Evolutionary conservation across 306 rosid species (phyloP), one percentile per base, ranked within the genome.

Genomic region (Mimosa pudica): DNA sequence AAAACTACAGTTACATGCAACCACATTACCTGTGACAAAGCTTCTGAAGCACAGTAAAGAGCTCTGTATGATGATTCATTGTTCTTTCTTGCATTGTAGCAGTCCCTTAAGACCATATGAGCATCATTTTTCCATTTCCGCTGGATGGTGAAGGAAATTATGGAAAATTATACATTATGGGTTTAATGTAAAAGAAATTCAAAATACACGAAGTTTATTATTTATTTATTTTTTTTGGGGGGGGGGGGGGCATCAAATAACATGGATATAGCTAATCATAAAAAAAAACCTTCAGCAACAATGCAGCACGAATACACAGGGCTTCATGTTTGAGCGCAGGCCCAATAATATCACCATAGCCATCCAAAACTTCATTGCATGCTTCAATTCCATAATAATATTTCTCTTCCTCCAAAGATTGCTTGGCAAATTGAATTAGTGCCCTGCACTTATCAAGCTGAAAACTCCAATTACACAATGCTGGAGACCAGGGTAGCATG

Each of bases 61-160:
- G 92, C 90, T 87, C 77, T 87, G 76, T 87, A 89, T 49, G 93
- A 86, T 76, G 93, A 87, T 76, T 78, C 77, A 83, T 91, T 82
- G 0, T 93, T 82, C 85, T 82, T 84, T 82, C 90, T 87, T 55
- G 99, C 96, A 90, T 85, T 84, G 79, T 88, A 84, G 85, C 97
- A 93, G 77, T 96, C 98, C 83, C 96, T 88, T 84, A 93, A 73
- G 42, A 96, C 97, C 97, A 96, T 93, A 80, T 90, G 87, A 78
- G 87, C 96, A 89, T 96, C 99, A 35, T 90, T 93, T 91, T 93
- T 96, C 99, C 99, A 96, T 83, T 91, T 90, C 84, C 99, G 88
- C 99, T 96, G 92, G 57, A 82, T 63, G 78, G 45, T 65, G 69
- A 13, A 62, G 51, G 32, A 54, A 58, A 68, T 75, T 54, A 76